Conservation (phyloP, 2,329 filamentous ascomycete species). For the Microdochium nivale region DNA sequence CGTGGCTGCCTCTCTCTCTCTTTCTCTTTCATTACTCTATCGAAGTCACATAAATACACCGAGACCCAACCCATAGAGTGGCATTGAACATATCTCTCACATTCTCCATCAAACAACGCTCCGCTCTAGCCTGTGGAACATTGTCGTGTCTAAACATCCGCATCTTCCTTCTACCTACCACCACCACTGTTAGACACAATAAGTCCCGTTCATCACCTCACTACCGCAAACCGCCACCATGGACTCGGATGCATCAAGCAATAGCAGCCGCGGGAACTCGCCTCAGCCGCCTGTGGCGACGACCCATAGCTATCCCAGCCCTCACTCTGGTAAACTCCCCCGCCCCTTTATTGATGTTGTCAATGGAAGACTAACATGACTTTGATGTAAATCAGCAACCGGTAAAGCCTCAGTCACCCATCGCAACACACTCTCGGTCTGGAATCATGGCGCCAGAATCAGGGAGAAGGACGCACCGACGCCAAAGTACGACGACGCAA, state of each 20-base stretch:
- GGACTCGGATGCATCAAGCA: neutral
- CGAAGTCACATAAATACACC: no score
- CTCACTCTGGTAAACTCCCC: neutral
- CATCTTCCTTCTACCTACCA: no score
- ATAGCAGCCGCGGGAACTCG: neutral
- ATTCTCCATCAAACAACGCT: no score
- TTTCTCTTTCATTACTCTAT: no score
- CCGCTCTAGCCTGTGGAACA: no score
- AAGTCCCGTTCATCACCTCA: neutral
- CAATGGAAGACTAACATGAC: neutral
- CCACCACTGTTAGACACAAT: no score
- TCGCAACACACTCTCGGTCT: neutral
- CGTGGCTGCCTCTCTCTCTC: no score
- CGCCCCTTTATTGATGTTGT: neutral
- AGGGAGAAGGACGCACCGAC: neutral
- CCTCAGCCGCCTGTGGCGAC: neutral
- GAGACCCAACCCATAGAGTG: no score
- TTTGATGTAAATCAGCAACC: neutral
- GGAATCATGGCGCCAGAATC: neutral
- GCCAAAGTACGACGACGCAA: neutral
- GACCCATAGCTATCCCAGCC: neutral
- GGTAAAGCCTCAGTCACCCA: neutral
- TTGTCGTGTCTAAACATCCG: no score
- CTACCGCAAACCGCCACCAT: neutral
- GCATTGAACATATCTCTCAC: no score